Base-by-base conservation (phyloP, 805 yeast species). In the Nakazawaea laoshanensis region DNA sequence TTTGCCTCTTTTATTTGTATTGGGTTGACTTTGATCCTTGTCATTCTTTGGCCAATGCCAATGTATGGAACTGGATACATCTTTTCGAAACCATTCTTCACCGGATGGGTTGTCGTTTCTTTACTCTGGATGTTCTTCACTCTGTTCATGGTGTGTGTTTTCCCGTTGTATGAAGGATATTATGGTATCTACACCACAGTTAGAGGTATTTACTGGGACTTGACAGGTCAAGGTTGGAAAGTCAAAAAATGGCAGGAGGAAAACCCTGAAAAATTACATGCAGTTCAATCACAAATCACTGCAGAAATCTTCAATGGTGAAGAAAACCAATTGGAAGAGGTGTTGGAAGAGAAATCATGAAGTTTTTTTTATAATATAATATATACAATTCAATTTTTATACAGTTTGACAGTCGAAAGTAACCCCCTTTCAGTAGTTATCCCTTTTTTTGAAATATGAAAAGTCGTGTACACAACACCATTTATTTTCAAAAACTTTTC, bases 31-130 rank as follows among this genome's bases (percentile, higher is more conserved):
- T 44, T 84, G 7, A 64, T 78, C 29, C 59, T 86, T 31, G 57
- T 86, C 20, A 67, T 87, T 17, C 48, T 86, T 19, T 85, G 94
- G 92, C 96, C 96, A 47, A 82, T 86, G 86, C 95, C 96, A 43
- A 79, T 87, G 92, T 86, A 79, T 53, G 96, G 95, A 20, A 50
- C 79, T 4, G 67, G 70, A 3, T 86, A 86, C 49, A 63, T 86
- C 25, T 87, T 86, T 57, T 73, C 84, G 33, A 77, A 72, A 53
- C 56, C 53, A 36, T 84, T 84, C 59, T 87, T 86, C 56, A 82
- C 92, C 5, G 95, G 95, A 28, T 87, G 95, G 95, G 70, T 87
- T 30, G 74, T 67, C 23, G 94, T 86, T 19, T 75, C 79, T 38
- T 73, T 87, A 33, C 74, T 85, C 38, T 86, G 95, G 95, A 59